Base-by-base conservation (phyloP, 148 eudicot genomes). In the Amaranthus palmeri region DNA sequence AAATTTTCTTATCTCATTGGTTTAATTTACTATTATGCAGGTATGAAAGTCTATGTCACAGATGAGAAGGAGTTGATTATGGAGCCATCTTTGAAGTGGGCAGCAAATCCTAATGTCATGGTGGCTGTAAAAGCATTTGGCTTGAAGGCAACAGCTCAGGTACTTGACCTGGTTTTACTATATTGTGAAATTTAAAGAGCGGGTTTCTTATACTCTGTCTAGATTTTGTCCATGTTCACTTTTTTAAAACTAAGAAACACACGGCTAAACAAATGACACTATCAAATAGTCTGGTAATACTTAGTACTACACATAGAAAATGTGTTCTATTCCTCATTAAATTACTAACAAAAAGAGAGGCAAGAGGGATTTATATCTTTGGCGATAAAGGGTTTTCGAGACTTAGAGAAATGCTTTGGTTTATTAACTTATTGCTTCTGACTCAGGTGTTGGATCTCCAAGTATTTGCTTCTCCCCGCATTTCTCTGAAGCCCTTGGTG, bases 11-110 rank as follows among this genome's bases (percentile, higher is more conserved):
- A 61, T 48, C 56, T 54, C 41, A n/a, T 25, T 70, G 11, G 25
- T 10, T 43, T 44, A 25, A 41, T 25, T 52, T 68, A 58, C 50
- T 69, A 47, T 76, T 41, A 74, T 59, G 25, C 71, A 92, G 97
- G 97, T 25, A 92, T 90, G 93, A 92, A 92, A 75, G 88, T 90
- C 60, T 90, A 90, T 72, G 76, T 82, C 62, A 92, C 97, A 62
- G 93, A 88, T 49, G 97, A 92, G 76, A 85, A 88, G 73, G 96
- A 92, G 85, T 78, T 92, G 85, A 92, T 92, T 61, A 83, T 92
- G 93, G 97, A 92, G 77, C 97, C 96, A 57, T 78, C 82, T 65
- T 43, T 92, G 58, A 90, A 92, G 84, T 92, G 97, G 97, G 97
- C 97, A 42, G 96, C 79, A 71, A 90, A 90, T 80, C 96, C 92